phyloP scores from a whole-genome alignment of 345 rosid genomes.

The sweet orange (Citrus sinensis) region DVS_A1.0 CM039163.1:140501-141000 shows the following conservation, averaged over 20 bases:
- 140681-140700: constrained; percentile 69
- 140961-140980: background rate
- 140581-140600: constrained; percentile 72
- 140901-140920: background rate
- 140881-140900: background rate
- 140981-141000: background rate
- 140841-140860: background rate
- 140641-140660: constrained; percentile 68
- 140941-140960: background rate
- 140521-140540: background rate
- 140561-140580: constrained; percentile 74
- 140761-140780: background rate
- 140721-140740: constrained; percentile 63
- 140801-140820: background rate
- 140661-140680: constrained; percentile 72
- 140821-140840: background rate
- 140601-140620: constrained; percentile 70
- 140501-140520: background rate
- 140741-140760: background rate
- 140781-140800: background rate
- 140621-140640: constrained; percentile 66
- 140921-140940: background rate
- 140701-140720: constrained; percentile 89
- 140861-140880: background rate
- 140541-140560: constrained; percentile 61